phyloP scores from a whole-genome alignment of 1,284 basidiomycete species.

The Jaminaea rosea region DNA sequence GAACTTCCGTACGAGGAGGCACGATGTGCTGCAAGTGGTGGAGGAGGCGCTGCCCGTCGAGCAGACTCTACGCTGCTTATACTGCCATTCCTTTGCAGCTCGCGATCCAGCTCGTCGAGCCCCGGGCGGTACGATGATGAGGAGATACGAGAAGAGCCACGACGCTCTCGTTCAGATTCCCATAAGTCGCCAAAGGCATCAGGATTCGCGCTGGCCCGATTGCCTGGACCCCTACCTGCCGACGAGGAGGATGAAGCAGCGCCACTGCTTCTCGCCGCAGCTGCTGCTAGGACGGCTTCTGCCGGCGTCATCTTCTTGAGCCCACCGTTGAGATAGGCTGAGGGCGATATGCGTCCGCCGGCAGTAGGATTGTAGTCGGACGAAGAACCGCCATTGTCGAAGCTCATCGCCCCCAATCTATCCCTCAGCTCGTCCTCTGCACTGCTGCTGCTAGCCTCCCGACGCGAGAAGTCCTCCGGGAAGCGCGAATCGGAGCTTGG shows the following conservation, averaged over 20 bases:
- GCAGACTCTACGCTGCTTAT: too few species aligned
- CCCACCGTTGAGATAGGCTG: background rate
- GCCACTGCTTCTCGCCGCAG: conserved; percentile 14
- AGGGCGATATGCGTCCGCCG: conserved; percentile 3
- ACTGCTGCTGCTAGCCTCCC: background rate
- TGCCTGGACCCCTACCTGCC: conserved; percentile 16
- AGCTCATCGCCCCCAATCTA: too few species aligned
- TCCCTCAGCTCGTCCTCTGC: too few species aligned
- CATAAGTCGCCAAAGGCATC: conserved; percentile 1
- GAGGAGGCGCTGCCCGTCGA: too few species aligned
- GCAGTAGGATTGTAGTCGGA: background rate
- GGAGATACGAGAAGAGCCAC: too few species aligned
- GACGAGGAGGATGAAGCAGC: conserved; percentile 15
- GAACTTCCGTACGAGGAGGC: too few species aligned
- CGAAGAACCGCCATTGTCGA: background rate
- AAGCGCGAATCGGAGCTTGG: too few species aligned
- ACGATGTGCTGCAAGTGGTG: too few species aligned
- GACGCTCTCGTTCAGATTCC: background rate
- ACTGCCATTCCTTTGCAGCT: conserved; percentile 21
- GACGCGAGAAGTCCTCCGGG: background rate
- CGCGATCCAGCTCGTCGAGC: conserved; percentile 34
- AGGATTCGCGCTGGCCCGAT: background rate
- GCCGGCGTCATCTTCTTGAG: background rate
- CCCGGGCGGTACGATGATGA: too few species aligned
- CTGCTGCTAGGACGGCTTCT: conserved; percentile 17